Conservation (phyloP, 2,329 filamentous ascomycete species). For the Berkeleyomyces rouxiae region DNA sequence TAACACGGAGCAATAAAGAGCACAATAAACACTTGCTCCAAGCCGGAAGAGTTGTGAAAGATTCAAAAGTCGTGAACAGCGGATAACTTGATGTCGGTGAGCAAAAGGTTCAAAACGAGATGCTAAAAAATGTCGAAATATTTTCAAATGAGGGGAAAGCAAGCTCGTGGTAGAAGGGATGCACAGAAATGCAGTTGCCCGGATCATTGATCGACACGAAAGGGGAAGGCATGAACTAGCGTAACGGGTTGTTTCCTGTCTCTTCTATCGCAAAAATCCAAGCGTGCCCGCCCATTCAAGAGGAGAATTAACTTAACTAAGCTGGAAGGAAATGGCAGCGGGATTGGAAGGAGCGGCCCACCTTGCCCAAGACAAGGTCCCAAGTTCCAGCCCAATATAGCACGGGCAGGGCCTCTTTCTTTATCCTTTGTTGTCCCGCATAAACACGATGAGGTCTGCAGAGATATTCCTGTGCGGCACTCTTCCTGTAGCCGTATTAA, state of each 20-base stretch:
- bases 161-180: neutral
- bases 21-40: too few species aligned
- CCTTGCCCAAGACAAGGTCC: neutral
- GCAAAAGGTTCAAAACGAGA: neutral
- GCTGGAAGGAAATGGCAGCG: too few species aligned
- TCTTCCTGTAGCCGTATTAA: too few species aligned
- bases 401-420: neutral
- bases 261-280: neutral
- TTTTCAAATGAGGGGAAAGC: neutral
- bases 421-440: neutral
- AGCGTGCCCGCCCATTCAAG: too few species aligned
- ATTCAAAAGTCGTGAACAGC: too few species aligned
- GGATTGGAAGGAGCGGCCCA: too few species aligned
- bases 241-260: neutral
- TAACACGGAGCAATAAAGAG: too few species aligned
- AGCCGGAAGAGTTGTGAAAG: too few species aligned
- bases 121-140: neutral
- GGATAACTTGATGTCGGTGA: too few species aligned
- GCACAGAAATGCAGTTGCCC: slow-evolving; percentile 1
- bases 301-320: too few species aligned
- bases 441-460: too few species aligned
- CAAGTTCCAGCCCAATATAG: neutral
- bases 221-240: neutral
- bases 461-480: too few species aligned
- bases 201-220: neutral